Conservation (phyloP, 1,284 basidiomycete genomes). For the Microbotryomycetes sp. region DNA sequence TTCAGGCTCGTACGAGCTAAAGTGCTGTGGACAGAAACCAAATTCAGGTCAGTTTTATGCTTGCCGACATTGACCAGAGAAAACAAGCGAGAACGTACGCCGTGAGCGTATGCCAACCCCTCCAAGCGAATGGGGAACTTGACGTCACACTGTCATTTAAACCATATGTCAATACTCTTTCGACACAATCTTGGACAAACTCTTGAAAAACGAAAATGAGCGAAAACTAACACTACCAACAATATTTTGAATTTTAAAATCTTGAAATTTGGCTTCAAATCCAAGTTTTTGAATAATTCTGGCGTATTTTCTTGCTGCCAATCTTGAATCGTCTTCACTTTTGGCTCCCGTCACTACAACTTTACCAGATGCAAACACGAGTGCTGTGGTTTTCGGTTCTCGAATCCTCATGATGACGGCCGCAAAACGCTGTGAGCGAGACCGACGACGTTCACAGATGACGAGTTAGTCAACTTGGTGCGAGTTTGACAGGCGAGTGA, state of each 20-base stretch:
- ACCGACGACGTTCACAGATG: slow-evolving; percentile 51
- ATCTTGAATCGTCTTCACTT: slow-evolving; percentile 92
- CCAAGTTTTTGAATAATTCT: slow-evolving; percentile 99
- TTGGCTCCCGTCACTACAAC: slow-evolving; percentile 99
- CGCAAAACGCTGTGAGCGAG: slow-evolving; percentile 80
- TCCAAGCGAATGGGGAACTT: slow-evolving; percentile 99
- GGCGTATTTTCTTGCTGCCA: slow-evolving; percentile 97
- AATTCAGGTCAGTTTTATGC: too few species aligned
- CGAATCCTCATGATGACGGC: slow-evolving; percentile 99
- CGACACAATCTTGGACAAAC: neutral
- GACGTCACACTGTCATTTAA: slow-evolving; percentile 69
- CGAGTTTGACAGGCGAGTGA: slow-evolving; percentile 2
- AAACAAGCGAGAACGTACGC: slow-evolving; percentile 61
- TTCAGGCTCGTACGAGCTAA: slow-evolving; percentile 43
- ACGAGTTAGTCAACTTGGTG: neutral
- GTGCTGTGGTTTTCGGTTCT: slow-evolving; percentile 97
- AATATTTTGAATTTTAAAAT: slow-evolving; percentile 99
- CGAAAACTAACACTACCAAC: slow-evolving; percentile 60
- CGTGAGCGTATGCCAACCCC: slow-evolving; percentile 94
- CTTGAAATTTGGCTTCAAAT: slow-evolving; percentile 98
- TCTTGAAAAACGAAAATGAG: neutral
- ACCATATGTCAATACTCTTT: neutral
- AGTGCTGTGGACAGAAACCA: slow-evolving; percentile 25
- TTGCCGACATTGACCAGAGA: too few species aligned
- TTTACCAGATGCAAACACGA: slow-evolving; percentile 99